These are phyloP conservation scores for Malbranchea zuffiana DNA, from an alignment of 2,329 filamentous ascomycete genomes.

Conservation along the genomic window DNA sequence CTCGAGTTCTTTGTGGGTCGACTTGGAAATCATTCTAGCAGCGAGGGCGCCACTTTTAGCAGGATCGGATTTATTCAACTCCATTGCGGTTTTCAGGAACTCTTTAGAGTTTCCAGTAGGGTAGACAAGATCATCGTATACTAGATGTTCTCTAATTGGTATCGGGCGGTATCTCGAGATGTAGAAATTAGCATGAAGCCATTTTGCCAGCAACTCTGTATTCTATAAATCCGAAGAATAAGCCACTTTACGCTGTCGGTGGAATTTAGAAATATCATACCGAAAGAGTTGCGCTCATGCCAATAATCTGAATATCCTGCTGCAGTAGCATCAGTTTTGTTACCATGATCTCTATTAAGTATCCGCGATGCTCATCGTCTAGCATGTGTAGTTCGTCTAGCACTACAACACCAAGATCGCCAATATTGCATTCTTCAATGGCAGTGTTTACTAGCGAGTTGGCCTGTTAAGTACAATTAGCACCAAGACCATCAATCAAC, in stretches of 20 bases:
- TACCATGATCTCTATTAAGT: constrained; percentile 62
- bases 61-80: constrained; percentile 32
- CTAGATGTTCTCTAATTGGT: constrained; percentile 64
- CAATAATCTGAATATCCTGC: constrained; percentile 58
- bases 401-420: constrained; percentile 54
- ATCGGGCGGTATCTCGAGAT: constrained; percentile 62
- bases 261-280: constrained; percentile 33
- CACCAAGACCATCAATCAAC: constrained; percentile 8
- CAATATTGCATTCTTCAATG: constrained; percentile 58
- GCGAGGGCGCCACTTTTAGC: constrained; percentile 26
- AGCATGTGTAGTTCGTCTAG: constrained; percentile 76
- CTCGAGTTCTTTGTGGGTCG: constrained; percentile 49
- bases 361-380: constrained; percentile 63
- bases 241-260: background rate
- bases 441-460: constrained; percentile 63
- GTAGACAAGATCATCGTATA: constrained; percentile 60
- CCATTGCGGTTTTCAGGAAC: constrained; percentile 48
- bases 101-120: constrained; percentile 48
- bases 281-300: constrained; percentile 69
- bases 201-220: constrained; percentile 55
- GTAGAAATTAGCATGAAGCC: constrained; percentile 62
- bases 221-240: constrained; percentile 42
- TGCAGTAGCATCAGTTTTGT: constrained; percentile 61
- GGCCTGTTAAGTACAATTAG: constrained; percentile 40
- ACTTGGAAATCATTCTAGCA: constrained; percentile 42